Evolutionary conservation across 163 green algal species (phyloP), one percentile per base, ranked within the genome.

Genomic region (Prototheca stagnorum): DNA sequence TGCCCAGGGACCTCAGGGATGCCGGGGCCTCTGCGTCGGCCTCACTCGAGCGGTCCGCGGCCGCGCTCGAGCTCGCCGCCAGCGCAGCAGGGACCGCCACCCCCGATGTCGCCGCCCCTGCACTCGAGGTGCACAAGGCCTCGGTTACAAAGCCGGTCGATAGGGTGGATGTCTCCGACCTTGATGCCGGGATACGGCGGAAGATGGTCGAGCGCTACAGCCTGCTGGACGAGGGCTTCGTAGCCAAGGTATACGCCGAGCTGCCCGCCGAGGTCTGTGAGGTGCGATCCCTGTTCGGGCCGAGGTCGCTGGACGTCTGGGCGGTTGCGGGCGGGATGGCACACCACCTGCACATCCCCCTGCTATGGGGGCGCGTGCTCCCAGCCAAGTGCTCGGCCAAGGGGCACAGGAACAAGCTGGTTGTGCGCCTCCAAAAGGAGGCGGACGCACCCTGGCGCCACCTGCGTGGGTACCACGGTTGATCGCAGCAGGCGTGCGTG

Each of bases 371-470:
- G 23, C 28, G 45, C 21, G 27, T 64, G 2, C n/a, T 64, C 14
- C 20, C 45, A 16, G 44, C 44, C 3, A 51, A 54, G 44, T 59
- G 61, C 50, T n/a, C 15, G 11, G 40, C 40, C 33, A 54, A 56
- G 44, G 46, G 37, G 15, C 51, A 51, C 24, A 45, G 25, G n/a
- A 55, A 50, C 22, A 62, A 61, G 49, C 26, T 70, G 6, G 59
- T 35, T 27, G 42, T 70, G 35, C n/a, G 58, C 16, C 54, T 70
- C 20, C 34, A 57, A 19, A 70, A 70, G 39, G 61, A 70, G 39
- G 35, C 27, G 14, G 54, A 70, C 22, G 61, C 49, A 0, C 54
- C 64, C 46, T 70, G 61, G 61, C 37, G 51, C 27, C 64, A 61
- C 43, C 44, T 70, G n/a, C n/a, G n/a, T n/a, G n/a, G n/a, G n/a